Evolutionary conservation across 2,329 filamentous ascomycete genomes (phyloP).

Genomic region (Colletotrichum phormii): DNA sequence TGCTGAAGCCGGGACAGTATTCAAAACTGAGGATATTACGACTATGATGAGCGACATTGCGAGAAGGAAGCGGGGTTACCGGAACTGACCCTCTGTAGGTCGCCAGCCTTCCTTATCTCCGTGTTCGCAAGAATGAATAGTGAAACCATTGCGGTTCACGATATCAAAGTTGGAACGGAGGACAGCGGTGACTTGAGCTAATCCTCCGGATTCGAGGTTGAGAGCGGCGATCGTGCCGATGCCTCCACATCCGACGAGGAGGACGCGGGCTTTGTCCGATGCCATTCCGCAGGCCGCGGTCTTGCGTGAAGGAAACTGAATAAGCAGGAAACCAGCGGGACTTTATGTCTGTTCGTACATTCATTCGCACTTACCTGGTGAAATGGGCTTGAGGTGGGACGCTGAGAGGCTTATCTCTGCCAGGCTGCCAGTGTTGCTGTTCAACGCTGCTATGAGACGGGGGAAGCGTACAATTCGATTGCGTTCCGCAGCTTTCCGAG

Average conservation of each 20-base stretch:
- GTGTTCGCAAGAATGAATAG: conserved; percentile 67
- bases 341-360: too few species aligned
- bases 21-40: not conserved
- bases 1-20: conserved; percentile 37
- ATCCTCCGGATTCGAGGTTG: conserved; percentile 61
- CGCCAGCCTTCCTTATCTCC: conserved; percentile 61
- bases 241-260: conserved; percentile 66
- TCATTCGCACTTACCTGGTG: too few species aligned
- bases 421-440: too few species aligned
- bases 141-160: conserved; percentile 61
- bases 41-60: too few species aligned
- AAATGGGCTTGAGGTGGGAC: too few species aligned
- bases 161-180: conserved; percentile 66
- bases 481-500: too few species aligned
- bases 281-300: not conserved
- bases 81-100: conserved; percentile 53
- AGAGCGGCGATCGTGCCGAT: conserved; percentile 68
- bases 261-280: conserved; percentile 51
- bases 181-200: conserved; percentile 64
- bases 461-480: too few species aligned
- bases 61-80: not conserved
- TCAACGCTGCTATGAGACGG: too few species aligned
- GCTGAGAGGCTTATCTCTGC: too few species aligned
- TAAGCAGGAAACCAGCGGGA: too few species aligned
- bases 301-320: not conserved